Evolutionary conservation across 352 stramenopile genomes (phyloP), one percentile per base, ranked within the genome.

Genomic region (Globisporangium okanoganense): DNA sequence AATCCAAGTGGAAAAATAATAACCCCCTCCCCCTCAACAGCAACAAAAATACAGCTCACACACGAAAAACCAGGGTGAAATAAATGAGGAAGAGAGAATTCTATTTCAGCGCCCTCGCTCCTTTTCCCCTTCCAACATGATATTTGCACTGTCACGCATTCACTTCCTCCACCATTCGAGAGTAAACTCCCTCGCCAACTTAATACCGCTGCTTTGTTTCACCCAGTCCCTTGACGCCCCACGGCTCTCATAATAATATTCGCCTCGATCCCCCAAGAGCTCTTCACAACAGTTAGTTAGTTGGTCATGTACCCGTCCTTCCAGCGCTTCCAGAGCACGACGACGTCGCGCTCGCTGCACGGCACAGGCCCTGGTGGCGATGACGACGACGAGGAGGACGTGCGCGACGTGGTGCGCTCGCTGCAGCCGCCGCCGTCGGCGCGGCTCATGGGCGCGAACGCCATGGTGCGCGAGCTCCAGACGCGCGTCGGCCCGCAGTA

Each of bases 321-420:
- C 31, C 59, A 54, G 50, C 59, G 59, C 59, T 59, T 65, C 59
- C 59, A 22, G 16, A 45, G 16, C 40, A 33, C 20, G 59, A 60
- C 40, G 38, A 29, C 18, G 35, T 5, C 24, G 16, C 33, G 38
- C 38, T n/a, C 52, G 36, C 50, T 56, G 29, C 50, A 44, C 10
- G 31, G 29, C 50, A 12, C 29, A 27, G 22, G 35, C 53, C 36
- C 14, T 14, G 24, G 16, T 25, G 38, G n/a, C n/a, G 12, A 33
- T 18, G 20, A 24, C 31, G 27, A 35, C 8, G 48, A 43, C 9
- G 16, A 56, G 3, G 58, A 64, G 36, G 58, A 64, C 48, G 58
- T 31, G 36, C 58, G 25, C 38, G 60, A 65, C 13, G 38, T 65
- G 1, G 60, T 61, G 29, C 60, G 52, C 20, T 62, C 60, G 29